Conservation (phyloP, 169 alveolate genomes). For the Plasmodium malariae region DNA sequence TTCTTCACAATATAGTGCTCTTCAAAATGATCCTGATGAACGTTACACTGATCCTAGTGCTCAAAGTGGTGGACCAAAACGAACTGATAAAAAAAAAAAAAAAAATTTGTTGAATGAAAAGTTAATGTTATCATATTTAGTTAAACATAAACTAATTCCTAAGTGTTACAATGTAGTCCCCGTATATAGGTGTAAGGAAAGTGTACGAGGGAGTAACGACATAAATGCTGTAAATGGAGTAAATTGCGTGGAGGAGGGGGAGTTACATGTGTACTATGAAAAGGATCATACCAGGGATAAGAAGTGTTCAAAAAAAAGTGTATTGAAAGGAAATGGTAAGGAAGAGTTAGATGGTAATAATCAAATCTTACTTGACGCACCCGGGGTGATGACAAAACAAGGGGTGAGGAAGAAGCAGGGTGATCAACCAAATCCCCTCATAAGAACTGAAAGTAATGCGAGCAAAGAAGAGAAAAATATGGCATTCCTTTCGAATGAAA, state of each 20-base stretch:
- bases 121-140: conserved; percentile 15
- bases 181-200: conserved; percentile 16
- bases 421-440: not conserved
- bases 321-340: not conserved
- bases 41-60: no score
- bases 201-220: not conserved
- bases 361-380: no score
- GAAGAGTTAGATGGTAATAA: not conserved
- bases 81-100: no score
- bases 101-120: no score
- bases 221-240: not conserved
- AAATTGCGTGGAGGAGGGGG: not conserved
- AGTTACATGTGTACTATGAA: not conserved
- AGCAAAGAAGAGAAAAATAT: not conserved
- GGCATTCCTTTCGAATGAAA: no score
- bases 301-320: not conserved
- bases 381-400: no score
- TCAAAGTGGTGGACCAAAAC: no score
- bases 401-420: no score
- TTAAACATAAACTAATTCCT: conserved; percentile 37
- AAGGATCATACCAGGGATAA: not conserved
- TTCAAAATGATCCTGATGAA: no score
- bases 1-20: no score
- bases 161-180: conserved; percentile 37
- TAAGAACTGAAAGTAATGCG: not conserved